Percentiles rank a stretch among this genome's conserved stretches.
Evolutionary conservation across 352 stramenopile genomes (phyloP).

Genomic region (Blastocystis sp.): DNA sequence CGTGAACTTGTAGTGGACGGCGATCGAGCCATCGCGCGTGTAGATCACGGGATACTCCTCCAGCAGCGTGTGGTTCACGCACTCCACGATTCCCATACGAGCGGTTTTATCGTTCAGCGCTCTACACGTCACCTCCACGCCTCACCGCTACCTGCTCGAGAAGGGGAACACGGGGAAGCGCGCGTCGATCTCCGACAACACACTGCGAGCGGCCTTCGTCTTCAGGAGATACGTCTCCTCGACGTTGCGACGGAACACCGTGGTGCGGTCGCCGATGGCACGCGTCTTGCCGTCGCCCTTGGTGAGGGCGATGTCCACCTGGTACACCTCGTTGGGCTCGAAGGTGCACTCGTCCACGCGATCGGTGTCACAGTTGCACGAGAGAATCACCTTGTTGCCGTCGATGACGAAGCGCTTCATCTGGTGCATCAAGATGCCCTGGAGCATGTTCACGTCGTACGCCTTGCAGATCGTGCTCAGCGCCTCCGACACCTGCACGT

Average conservation of each 20-base stretch:
- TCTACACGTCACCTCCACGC: constrained; percentile 5
- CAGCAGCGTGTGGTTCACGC: constrained; percentile 89
- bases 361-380: constrained; percentile 77
- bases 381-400: constrained; percentile 86
- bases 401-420: constrained; percentile 79
- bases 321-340: constrained; percentile 92
- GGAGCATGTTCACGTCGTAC: constrained; percentile 89
- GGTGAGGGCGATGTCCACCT: constrained; percentile 93
- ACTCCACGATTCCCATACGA: constrained; percentile 93
- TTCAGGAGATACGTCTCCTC: constrained; percentile 90
- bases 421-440: constrained; percentile 96
- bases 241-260: constrained; percentile 95
- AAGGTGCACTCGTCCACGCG: constrained; percentile 77
- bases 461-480: constrained; percentile 81
- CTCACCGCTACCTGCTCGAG: constrained; percentile 87
- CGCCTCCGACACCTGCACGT: constrained; percentile 73
- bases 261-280: constrained; percentile 75
- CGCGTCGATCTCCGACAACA: constrained; percentile 91
- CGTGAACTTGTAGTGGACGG: constrained; percentile 97
- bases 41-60: constrained; percentile 90
- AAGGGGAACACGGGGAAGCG: constrained; percentile 97
- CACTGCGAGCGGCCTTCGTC: constrained; percentile 82
- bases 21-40: constrained; percentile 80
- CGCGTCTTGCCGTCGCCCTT: constrained; percentile 89
- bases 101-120: constrained; percentile 68